Base-by-base conservation (phyloP, 2,329 filamentous ascomycete species). In the Talaromyces sp. region DNA sequence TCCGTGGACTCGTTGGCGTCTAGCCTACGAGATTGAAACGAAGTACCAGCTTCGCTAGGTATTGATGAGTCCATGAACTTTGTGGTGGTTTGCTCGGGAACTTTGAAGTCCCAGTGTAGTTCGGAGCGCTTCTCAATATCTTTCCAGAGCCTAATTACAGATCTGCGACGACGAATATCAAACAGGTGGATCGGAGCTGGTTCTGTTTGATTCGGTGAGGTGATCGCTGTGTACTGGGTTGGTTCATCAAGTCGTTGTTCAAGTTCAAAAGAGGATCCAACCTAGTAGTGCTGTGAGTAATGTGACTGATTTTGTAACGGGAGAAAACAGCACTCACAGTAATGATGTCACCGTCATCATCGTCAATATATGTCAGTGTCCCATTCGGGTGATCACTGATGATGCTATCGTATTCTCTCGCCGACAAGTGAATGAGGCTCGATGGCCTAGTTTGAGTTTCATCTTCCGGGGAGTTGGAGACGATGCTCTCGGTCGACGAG, bases 251-350 rank as follows among this genome's bases (percentile, higher is more conserved):
- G 70, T 45, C 76, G 74, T 60, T 80, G 74, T 33, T 69, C 67
- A 48, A 80, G 74, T 62, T 80, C 77, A 22, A 77, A 65, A 46
- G 76, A 74, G 21, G 77, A 78, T 39, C 77, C 77, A 59, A 80
- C 73, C 75, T 78, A 51, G 33, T 25, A 13, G 9, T 21, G 9
- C 11, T 48, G 37, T 59, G 17, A 59, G 43, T 15, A 25, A 51
- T 33, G 58, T n/a, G 53, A 28, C 17, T 11, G 31, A 10, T 31
- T 56, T 31, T 48, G n/a, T 13, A 19, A 21, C 28, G 10, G 41
- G 51, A n/a, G 19, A 15, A 9, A 19, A 2, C 9, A 52, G 40
- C 35, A 65, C 73, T 67, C 64, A 77, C 77, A 6, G 74, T 78
- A 57, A 80, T 76, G 33, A 69, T 65, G 56, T 77, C 76, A 2